phyloP scores from a whole-genome alignment of 2,329 filamentous ascomycete species.

The Claviceps sp. region DNA sequence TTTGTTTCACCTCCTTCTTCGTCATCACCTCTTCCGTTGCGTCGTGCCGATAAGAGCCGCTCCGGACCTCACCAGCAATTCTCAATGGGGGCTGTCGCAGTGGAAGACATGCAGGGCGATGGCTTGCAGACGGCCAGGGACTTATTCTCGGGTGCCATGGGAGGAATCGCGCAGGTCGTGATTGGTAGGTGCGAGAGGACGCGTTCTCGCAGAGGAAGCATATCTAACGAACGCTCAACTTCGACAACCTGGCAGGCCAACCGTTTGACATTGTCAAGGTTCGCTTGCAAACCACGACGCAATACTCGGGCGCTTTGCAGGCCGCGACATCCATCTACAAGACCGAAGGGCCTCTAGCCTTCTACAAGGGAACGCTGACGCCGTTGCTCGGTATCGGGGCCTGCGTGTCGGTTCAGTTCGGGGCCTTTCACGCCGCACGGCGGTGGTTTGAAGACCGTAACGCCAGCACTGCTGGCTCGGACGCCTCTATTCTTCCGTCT shows the following conservation, averaged over 20 bases:
- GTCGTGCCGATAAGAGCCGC: background rate
- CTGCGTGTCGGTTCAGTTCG: conserved; percentile 97
- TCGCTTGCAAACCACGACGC: conserved; percentile 75
- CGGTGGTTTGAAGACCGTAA: conserved; percentile 74
- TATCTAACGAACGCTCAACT: background rate
- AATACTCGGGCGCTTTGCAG: conserved; percentile 68
- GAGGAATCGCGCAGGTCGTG: conserved; percentile 86
- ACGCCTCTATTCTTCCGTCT: conserved; percentile 24
- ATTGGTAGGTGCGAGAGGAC: conserved; percentile 45
- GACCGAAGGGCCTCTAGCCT: conserved; percentile 77
- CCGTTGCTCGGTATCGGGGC: conserved; percentile 92
- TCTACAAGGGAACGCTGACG: conserved; percentile 97
- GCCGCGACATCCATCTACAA: conserved; percentile 75
- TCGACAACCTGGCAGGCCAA: conserved; percentile 34
- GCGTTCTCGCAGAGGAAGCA: background rate
- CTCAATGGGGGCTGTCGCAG: conserved; percentile 4
- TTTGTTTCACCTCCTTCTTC: background rate
- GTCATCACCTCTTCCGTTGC: background rate
- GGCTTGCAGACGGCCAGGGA: conserved; percentile 65
- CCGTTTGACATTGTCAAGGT: conserved; percentile 94
- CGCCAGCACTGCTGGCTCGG: conserved; percentile 36
- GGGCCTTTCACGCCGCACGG: conserved; percentile 85
- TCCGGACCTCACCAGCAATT: background rate
- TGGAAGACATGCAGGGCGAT: conserved; percentile 10
- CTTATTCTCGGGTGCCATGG: conserved; percentile 77